These are phyloP conservation scores for Herpotrichia juniperi DNA, from an alignment of 2,329 filamentous ascomycete genomes.

Conservation along the genomic window DNA sequence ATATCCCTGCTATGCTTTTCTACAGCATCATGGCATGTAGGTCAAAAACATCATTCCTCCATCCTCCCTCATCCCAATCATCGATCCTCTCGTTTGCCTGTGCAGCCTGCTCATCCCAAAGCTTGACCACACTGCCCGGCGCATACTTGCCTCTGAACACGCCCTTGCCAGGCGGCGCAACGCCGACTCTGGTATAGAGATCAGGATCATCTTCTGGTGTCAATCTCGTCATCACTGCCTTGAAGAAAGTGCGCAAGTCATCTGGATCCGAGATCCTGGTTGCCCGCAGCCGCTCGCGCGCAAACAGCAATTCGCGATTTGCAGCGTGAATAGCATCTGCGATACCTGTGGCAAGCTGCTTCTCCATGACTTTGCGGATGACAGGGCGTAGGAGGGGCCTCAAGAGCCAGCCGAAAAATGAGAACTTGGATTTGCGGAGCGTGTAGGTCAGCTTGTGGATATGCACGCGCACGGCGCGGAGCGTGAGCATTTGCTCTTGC, in stretches of 20 bases:
- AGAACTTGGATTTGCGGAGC: conserved; percentile 75
- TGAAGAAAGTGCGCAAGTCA: conserved; percentile 81
- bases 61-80: conserved; percentile 73
- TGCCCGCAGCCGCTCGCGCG: conserved; percentile 83
- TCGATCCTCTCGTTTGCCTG: conserved; percentile 75
- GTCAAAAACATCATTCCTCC: conserved; percentile 86
- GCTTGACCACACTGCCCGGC: conserved; percentile 83
- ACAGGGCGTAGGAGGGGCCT: conserved; percentile 85
- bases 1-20: background rate
- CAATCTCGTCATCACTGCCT: conserved; percentile 78
- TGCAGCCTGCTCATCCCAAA: conserved; percentile 84
- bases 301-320: conserved; percentile 87
- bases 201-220: conserved; percentile 76
- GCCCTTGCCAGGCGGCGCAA: conserved; percentile 65
- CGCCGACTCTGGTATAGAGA: conserved; percentile 73
- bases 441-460: conserved; percentile 88
- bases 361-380: conserved; percentile 78
- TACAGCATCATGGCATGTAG: conserved; percentile 45
- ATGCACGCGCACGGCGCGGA: conserved; percentile 76
- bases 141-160: conserved; percentile 86
- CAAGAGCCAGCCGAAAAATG: conserved; percentile 79
- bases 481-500: conserved; percentile 79
- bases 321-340: conserved; percentile 71
- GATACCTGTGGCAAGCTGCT: conserved; percentile 75
- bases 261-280: conserved; percentile 81